Evolutionary conservation across 2,329 filamentous ascomycete genomes (phyloP).

Genomic region (Pseudopyricularia cyperi): DNA sequence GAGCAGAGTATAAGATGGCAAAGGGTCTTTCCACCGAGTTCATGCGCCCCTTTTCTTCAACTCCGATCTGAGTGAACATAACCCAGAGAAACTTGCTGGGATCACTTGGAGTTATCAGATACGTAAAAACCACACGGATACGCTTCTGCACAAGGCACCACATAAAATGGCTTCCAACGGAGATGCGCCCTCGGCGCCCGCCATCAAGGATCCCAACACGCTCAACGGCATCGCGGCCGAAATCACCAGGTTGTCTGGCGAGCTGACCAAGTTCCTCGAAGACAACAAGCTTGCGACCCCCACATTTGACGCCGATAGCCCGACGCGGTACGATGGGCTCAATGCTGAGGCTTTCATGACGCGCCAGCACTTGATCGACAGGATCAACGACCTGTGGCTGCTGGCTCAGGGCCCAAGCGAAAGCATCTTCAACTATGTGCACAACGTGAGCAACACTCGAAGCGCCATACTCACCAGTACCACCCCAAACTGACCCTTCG

Average conservation of each 20-base stretch:
- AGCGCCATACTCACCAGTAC: no score
- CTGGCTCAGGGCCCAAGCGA: conserved; percentile 34
- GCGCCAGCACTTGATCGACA: conserved; percentile 29
- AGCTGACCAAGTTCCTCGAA: background rate
- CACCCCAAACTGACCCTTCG: background rate
- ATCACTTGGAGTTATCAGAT: no score
- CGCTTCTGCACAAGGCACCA: no score
- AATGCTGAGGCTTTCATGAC: conserved; percentile 11
- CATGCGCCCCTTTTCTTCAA: no score
- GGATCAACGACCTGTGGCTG: conserved; percentile 30
- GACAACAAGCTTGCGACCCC: background rate
- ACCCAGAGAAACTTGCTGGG: no score
- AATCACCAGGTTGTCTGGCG: no score
- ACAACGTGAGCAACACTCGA: background rate
- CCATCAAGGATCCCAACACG: background rate
- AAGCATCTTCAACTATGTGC: conserved; percentile 23
- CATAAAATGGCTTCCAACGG: background rate
- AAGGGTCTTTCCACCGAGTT: no score
- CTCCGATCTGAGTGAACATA: no score
- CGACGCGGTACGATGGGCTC: background rate
- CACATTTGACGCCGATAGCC: background rate
- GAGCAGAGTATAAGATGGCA: no score
- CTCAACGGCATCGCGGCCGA: background rate
- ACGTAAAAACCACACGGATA: no score
- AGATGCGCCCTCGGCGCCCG: background rate